These are phyloP conservation scores for Suillus lakei DNA, from an alignment of 768 basidiomycete species.

Conservation along the genomic window DNA sequence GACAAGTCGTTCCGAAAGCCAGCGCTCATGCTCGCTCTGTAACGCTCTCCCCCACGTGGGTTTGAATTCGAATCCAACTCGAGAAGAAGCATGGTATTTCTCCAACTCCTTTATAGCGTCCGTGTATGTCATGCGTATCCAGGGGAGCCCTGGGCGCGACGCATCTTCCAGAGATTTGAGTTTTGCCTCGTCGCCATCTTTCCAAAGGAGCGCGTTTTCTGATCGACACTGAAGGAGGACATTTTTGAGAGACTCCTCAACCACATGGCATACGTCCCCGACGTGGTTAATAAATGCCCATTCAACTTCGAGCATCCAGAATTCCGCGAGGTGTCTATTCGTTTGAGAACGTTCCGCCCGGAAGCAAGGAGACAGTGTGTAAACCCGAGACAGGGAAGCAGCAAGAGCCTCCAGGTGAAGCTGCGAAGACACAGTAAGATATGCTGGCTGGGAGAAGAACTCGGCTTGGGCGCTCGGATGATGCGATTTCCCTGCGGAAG, in stretches of 20 bases:
- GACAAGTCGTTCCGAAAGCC: conserved; percentile 74
- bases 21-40: conserved; percentile 92
- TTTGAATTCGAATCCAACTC: conserved; percentile 50
- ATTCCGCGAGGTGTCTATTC: conserved; percentile 92
- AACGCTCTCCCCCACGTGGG: conserved; percentile 74
- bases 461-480: conserved; percentile 40
- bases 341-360: conserved; percentile 92
- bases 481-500: conserved; percentile 17
- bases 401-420: conserved; percentile 92
- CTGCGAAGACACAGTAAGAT: conserved; percentile 95
- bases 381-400: conserved; percentile 78
- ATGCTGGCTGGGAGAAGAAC: conserved; percentile 79
- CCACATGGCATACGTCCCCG: conserved; percentile 55
- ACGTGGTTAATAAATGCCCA: conserved; percentile 64
- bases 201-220: conserved; percentile 41
- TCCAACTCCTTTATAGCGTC: conserved; percentile 70
- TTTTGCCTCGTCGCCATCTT: conserved; percentile 41
- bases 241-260: conserved; percentile 57
- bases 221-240: conserved; percentile 35
- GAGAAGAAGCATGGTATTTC: conserved; percentile 33
- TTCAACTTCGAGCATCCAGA: conserved; percentile 99
- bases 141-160: conserved; percentile 43
- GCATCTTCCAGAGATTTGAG: conserved; percentile 42
- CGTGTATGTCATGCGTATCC: conserved; percentile 80
- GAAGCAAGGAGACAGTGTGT: conserved; percentile 93